These are phyloP conservation scores for Rhytidhysteron rufulum DNA, from an alignment of 2,329 filamentous ascomycete genomes.

Conservation along the genomic window DNA sequence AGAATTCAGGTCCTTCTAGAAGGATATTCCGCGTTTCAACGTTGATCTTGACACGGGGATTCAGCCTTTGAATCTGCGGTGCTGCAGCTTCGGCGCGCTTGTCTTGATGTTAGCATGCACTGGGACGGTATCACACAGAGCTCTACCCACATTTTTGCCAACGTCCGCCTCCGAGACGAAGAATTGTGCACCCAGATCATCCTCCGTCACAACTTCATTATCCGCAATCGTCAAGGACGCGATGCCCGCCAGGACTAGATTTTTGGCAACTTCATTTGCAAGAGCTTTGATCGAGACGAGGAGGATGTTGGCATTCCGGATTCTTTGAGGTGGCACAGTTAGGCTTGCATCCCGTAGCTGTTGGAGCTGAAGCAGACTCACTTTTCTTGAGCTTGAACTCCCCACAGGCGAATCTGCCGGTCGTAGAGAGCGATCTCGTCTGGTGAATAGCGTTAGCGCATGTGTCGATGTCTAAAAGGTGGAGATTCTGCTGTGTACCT, in stretches of 20 bases:
- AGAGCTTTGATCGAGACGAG: constrained; percentile 84
- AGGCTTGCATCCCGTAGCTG: background rate
- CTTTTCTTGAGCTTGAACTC: constrained; percentile 86
- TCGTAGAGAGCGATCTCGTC: constrained; percentile 98
- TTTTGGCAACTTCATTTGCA: constrained; percentile 94
- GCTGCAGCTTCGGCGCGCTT: constrained; percentile 76
- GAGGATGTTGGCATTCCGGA: constrained; percentile 84
- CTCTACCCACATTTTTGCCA: constrained; percentile 62
- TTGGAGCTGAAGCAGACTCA: constrained; percentile 23
- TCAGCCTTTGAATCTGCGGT: constrained; percentile 76
- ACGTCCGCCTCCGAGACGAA: constrained; percentile 70
- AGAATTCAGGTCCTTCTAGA: constrained; percentile 64
- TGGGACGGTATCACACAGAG: background rate
- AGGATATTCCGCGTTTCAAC: constrained; percentile 64
- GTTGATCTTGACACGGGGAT: constrained; percentile 77
- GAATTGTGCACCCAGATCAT: constrained; percentile 68
- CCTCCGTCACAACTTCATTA: constrained; percentile 67
- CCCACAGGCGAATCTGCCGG: constrained; percentile 95
- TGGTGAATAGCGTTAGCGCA: constrained; percentile 27
- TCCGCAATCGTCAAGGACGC: constrained; percentile 87
- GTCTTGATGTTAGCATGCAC: constrained; percentile 12
- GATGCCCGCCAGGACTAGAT: constrained; percentile 90
- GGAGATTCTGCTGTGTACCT: constrained; percentile 15
- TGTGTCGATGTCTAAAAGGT: background rate
- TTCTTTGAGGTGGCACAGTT: constrained; percentile 47